Evolutionary conservation across 371 early-diverging fungal genomes (phyloP), one percentile per base, ranked within the genome.

Genomic region (Zychaea mexicana): DNA sequence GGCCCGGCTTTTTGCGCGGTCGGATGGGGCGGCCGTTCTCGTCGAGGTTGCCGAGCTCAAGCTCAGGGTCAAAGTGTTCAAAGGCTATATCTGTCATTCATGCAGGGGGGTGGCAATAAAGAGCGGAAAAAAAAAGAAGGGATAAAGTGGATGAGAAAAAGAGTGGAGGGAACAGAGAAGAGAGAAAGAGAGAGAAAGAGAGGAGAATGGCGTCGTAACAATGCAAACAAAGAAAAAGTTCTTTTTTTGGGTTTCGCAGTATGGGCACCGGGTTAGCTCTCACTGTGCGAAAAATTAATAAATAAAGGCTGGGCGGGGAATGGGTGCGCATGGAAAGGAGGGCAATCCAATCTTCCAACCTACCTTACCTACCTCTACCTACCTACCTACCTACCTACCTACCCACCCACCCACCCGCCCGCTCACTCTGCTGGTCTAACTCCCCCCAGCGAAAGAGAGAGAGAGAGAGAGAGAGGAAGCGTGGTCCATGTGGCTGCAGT

Each of bases 31-130:
- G 46, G n/a, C 72, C 72, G 56, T 72, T 68, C 33, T 65, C 68
- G 56, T 72, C 72, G 17, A 68, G 47, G 57, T 68, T 72, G 19
- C 72, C 67, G 10, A 72, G 64, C 28, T 72, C 72, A 26, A 66
- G 30, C 21, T 68, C 61, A n/a, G 72, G 72, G 61, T 72, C 72
- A 62, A 72, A 72, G 33, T 72, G 72, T 61, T 72, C 72, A 68
- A 72, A 72, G n/a, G 66, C 24, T 45, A 72, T 72, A 60, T 72
- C 72, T 32, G 66, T 64, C 71, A 70, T 70, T 27, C 32, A 58
- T 57, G 45, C n/a, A 58, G 49, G 55, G 65, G 22, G 46, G 59
- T 24, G 5, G 33, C 12, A 28, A 31, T 33, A 38, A 36, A 53
- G 42, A 38, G n/a, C n/a, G 52, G 26, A 53, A 61, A 32, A 22